phyloP scores from a whole-genome alignment of 192 early-diverging fungal species.

The Podila horticola region DNA sequence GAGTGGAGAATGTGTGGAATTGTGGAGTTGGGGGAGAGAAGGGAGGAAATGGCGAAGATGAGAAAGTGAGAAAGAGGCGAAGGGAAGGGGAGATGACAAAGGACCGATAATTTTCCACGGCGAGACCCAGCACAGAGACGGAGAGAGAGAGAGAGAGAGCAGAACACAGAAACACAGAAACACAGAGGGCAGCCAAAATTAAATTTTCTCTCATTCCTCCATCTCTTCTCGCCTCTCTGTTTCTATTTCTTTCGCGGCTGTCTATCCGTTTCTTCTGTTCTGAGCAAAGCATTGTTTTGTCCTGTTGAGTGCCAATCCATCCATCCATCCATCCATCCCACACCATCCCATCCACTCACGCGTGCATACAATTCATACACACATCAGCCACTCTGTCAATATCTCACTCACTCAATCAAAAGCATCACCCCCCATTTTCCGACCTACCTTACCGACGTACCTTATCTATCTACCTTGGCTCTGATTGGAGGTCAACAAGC shows the following conservation, averaged over 20 bases:
- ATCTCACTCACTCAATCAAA: no score
- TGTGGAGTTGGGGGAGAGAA: not conserved
- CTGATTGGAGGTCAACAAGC: not conserved
- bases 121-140: not conserved
- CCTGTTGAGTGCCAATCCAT: not conserved
- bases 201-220: not conserved
- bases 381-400: not conserved
- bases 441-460: no score
- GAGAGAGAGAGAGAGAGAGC: not conserved
- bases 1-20: not conserved
- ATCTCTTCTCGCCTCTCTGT: not conserved
- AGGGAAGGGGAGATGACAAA: not conserved
- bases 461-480: no score
- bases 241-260: not conserved
- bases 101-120: not conserved
- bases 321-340: not conserved
- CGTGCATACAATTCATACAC: not conserved
- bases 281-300: no score
- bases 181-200: no score
- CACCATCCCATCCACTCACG: not conserved
- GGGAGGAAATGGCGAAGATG: not conserved
- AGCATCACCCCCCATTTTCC: no score
- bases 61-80: not conserved
- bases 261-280: not conserved
- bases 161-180: no score